phyloP scores from a whole-genome alignment of 2,329 filamentous ascomycete species.

The Monosporascus sp. region DNA sequence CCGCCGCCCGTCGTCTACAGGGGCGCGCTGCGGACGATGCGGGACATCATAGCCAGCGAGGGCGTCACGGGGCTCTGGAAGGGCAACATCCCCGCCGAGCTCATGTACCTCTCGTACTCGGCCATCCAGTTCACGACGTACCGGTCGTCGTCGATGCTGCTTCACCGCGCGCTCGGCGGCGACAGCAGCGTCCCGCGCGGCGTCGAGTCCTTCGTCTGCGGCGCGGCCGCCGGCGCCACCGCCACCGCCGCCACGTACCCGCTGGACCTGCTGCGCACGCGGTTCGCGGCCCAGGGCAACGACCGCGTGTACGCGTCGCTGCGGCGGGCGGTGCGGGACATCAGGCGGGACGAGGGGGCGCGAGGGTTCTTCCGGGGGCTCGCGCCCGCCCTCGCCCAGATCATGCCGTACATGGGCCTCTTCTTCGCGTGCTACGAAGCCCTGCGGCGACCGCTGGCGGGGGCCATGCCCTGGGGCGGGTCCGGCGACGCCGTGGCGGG shows the following conservation, averaged over 20 bases:
- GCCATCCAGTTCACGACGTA: constrained; percentile 88
- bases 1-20: constrained; percentile 52
- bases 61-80: constrained; percentile 90
- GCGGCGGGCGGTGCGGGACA: constrained; percentile 62
- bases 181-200: constrained; percentile 52
- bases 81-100: constrained; percentile 91
- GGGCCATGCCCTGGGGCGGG: constrained; percentile 59
- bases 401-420: constrained; percentile 93
- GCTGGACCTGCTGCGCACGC: constrained; percentile 84
- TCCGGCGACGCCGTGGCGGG: constrained; percentile 81
- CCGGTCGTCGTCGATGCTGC: constrained; percentile 63
- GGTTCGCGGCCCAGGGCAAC: constrained; percentile 91
- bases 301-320: constrained; percentile 74
- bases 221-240: constrained; percentile 74
- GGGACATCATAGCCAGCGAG: constrained; percentile 72
- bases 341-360: constrained; percentile 67
- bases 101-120: constrained; percentile 89
- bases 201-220: constrained; percentile 77
- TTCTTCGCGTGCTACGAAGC: constrained; percentile 90
- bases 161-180: constrained; percentile 47
- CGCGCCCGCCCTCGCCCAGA: constrained; percentile 75
- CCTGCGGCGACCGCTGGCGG: constrained; percentile 55
- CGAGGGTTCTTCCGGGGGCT: constrained; percentile 85
- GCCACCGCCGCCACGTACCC: constrained; percentile 87
- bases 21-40: constrained; percentile 70